Evolutionary conservation across 768 basidiomycete species (phyloP).

Genomic region (Pseudohyphozyma bogoriensis): DNA sequence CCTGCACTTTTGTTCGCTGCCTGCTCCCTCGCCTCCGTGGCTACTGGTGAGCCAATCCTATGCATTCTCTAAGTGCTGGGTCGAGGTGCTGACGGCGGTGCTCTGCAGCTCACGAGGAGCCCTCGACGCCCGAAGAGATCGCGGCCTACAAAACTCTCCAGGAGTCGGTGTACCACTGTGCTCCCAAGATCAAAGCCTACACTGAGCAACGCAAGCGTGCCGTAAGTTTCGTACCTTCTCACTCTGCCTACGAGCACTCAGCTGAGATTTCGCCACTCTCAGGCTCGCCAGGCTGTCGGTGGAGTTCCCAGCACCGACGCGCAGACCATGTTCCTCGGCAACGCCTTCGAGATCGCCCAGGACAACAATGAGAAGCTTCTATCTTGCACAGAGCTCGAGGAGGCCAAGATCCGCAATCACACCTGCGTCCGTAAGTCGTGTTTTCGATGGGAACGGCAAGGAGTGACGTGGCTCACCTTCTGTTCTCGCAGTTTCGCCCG

Average conservation of each 20-base stretch:
- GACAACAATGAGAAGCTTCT: slow-evolving; percentile 20
- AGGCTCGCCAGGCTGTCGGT: slow-evolving; percentile 24
- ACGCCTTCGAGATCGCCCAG: slow-evolving; percentile 25
- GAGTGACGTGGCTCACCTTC: neutral
- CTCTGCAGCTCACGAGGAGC: slow-evolving; percentile 7
- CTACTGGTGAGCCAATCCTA: no score
- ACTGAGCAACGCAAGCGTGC: slow-evolving; percentile 16
- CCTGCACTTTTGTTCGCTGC: no score
- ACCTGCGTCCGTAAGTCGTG: slow-evolving; percentile 27
- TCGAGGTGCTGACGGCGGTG: neutral
- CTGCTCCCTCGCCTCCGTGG: no score
- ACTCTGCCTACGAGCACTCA: no score
- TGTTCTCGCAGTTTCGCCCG: slow-evolving; percentile 6
- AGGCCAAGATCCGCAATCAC: slow-evolving; percentile 32
- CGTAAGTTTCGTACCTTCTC: neutral
- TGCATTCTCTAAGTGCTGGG: no score
- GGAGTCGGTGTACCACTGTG: slow-evolving; percentile 31
- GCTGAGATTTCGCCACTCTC: slow-evolving; percentile 1
- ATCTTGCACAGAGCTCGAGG: slow-evolving; percentile 26
- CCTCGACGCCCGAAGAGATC: slow-evolving; percentile 29
- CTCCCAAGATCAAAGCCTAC: slow-evolving; percentile 29
- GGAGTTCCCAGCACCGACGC: slow-evolving; percentile 16
- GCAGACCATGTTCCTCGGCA: slow-evolving; percentile 29
- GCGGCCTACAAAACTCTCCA: slow-evolving; percentile 23
- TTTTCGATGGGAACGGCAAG: neutral